Base-by-base conservation (phyloP, 116 monocot genomes). In the Trichopus zeylanicus region DNA sequence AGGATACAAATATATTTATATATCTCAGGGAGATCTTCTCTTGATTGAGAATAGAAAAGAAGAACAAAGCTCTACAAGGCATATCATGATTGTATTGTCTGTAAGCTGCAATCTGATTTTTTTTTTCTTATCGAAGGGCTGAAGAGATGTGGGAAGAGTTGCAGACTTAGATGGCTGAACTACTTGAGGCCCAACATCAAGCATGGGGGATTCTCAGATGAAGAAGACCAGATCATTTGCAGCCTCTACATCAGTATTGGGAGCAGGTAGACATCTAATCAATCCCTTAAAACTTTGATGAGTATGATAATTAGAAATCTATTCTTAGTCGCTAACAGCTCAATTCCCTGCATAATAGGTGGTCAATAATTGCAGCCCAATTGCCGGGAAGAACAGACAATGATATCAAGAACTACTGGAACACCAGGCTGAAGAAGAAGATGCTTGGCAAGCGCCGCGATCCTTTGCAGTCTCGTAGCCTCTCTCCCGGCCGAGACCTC, bases 141-240 rank as follows among this genome's bases (percentile, higher is more conserved):
- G 24, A 88, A 77, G 67, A 79, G 92, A 57, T 92, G 87, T 51
- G 87, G 87, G 18, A 87, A 92, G 64, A 81, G 90, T 54, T 91
- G 90, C 80, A 86, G 86, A 37, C 80, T 91, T 7, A 79, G 91
- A 65, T 91, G 91, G 91, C 80, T 91, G 55, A 91, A 91, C 61
- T 91, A 91, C 39, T 70, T 91, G 20, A 86, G 91, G 58, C 86
- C 93, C 20, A 82, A 93, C 67, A 74, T 93, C 63, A 84, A 78
- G 35, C 93, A 93, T 61, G 93, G 93, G 7, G 82, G 75, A 8
- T 93, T 93, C 70, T 77, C 93, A 1, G 93, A 88, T 60, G 85
- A 81, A 70, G 93, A 93, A 63, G 93, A 93, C 53, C 79, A 73
- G 27, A 71, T 85, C 62, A 93, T 93, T 12, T 88, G 85, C 54